Percentiles rank a stretch among this genome's conserved stretches.
phyloP scores from a whole-genome alignment of 306 rosid species.

The Rosa multiflora region DNA sequence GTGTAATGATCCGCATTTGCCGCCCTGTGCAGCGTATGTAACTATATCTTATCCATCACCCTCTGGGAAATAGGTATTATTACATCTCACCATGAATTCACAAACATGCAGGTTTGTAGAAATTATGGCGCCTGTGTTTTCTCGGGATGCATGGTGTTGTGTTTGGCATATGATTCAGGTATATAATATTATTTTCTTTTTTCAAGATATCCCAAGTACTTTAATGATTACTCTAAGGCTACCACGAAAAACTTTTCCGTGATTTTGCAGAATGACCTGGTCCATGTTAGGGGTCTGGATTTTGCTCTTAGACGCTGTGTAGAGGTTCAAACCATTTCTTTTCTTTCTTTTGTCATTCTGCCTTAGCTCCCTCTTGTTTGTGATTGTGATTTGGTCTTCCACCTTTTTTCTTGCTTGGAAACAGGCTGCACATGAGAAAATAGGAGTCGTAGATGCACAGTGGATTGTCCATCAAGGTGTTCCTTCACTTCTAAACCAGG shows the following conservation, averaged over 20 bases:
- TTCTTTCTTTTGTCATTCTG: neutral
- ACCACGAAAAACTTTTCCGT: neutral
- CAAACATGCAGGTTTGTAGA: conserved; percentile 73
- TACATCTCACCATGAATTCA: conserved; percentile 11
- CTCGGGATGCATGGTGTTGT: conserved; percentile 91
- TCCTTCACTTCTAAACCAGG: conserved; percentile 87
- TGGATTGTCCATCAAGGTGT: conserved; percentile 83
- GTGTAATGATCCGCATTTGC: conserved; percentile 68
- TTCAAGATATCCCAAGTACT: conserved; percentile 9
- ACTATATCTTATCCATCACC: conserved; percentile 14
- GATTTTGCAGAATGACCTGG: conserved; percentile 65
- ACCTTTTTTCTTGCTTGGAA: conserved; percentile 20
- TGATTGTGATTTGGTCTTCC: neutral
- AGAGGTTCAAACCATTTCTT: conserved; percentile 40
- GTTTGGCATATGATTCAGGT: conserved; percentile 98
- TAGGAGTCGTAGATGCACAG: conserved; percentile 88
- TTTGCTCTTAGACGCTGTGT: conserved; percentile 79
- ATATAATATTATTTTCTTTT: conserved; percentile 8
- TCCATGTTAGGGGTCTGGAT: conserved; percentile 98
- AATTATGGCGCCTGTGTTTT: conserved; percentile 94
- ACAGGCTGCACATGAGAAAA: conserved; percentile 74
- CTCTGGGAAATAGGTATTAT: neutral
- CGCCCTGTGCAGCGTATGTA: conserved; percentile 93
- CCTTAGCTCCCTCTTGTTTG: conserved; percentile 3
- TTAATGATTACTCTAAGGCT: conserved; percentile 5